Conservation (phyloP, 75 land plant species). For the Selaginella moellendorffii region DNA sequence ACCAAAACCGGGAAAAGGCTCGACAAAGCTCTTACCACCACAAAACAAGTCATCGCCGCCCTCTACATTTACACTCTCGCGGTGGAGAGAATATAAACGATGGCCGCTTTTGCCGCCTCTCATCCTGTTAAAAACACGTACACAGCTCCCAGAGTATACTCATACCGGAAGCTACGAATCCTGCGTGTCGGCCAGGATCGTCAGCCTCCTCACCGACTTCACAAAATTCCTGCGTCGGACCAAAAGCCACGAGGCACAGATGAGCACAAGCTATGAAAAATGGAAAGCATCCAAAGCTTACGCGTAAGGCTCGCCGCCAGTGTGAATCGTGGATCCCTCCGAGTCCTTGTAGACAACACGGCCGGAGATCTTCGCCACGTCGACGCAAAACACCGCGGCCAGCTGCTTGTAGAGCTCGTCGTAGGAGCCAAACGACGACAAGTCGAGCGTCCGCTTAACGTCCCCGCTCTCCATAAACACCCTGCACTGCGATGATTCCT, state of each 20-base stretch:
- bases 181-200: conserved; percentile 12
- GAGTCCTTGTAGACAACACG: conserved; percentile 1
- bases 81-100: too few species aligned
- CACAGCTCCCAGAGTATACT: too few species aligned
- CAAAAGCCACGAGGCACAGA: not conserved
- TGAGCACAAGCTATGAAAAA: not conserved
- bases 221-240: conserved; percentile 15
- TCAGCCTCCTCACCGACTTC: conserved; percentile 17
- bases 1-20: too few species aligned
- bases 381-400: conserved; percentile 51
- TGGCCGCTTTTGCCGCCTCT: too few species aligned
- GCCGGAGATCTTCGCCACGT: conserved; percentile 8
- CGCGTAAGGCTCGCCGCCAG: conserved; percentile 5
- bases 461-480: conserved; percentile 69
- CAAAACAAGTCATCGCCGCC: too few species aligned
- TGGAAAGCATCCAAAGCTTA: not conserved
- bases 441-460: conserved; percentile 70
- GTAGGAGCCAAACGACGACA: conserved; percentile 46
- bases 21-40: too few species aligned
- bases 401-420: conserved; percentile 52
- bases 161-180: too few species aligned
- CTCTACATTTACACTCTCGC: too few species aligned
- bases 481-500: conserved; percentile 39
- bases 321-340: not conserved
- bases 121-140: too few species aligned